Conservation (phyloP, 2,329 filamentous ascomycete species). For the Cadophora malorum region DNA sequence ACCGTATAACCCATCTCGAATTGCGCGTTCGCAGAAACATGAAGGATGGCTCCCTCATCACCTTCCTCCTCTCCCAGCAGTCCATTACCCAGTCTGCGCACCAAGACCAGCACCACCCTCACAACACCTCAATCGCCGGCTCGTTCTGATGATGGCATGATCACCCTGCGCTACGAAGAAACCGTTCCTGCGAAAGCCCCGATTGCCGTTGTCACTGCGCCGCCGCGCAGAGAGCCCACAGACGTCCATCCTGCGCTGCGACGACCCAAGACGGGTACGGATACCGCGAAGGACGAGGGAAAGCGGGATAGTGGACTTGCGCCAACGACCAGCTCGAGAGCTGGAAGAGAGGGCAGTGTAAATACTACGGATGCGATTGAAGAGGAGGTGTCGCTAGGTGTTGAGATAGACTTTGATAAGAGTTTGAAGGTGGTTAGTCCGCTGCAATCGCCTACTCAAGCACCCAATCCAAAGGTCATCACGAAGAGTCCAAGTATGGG, state of each 20-base stretch:
- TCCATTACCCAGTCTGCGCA: constrained; percentile 20
- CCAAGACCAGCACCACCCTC: constrained; percentile 19
- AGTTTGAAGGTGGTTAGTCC: background rate
- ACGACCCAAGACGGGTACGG: constrained; percentile 19
- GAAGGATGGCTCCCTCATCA: constrained; percentile 15
- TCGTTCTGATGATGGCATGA: constrained; percentile 45
- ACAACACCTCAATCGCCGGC: constrained; percentile 21
- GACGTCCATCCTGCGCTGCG: constrained; percentile 44
- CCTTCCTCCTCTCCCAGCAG: background rate
- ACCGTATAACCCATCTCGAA: constrained; percentile 1
- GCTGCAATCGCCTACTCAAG: constrained; percentile 13
- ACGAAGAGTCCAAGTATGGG: constrained; percentile 31
- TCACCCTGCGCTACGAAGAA: constrained; percentile 67
- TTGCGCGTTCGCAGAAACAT: constrained; percentile 13
- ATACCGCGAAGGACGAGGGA: constrained; percentile 47
- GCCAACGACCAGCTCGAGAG: constrained; percentile 53
- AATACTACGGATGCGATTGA: constrained; percentile 27
- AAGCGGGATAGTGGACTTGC: constrained; percentile 64
- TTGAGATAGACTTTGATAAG: constrained; percentile 39
- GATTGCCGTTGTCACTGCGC: constrained; percentile 51
- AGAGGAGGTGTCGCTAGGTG: constrained; percentile 37
- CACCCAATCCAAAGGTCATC: constrained; percentile 4
- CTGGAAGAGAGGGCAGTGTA: constrained; percentile 50
- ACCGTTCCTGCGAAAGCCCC: constrained; percentile 63
- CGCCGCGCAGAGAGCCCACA: constrained; percentile 38